Base-by-base conservation (phyloP, 805 yeast species). In the Saccharomyces kudriavzevii region DNA sequence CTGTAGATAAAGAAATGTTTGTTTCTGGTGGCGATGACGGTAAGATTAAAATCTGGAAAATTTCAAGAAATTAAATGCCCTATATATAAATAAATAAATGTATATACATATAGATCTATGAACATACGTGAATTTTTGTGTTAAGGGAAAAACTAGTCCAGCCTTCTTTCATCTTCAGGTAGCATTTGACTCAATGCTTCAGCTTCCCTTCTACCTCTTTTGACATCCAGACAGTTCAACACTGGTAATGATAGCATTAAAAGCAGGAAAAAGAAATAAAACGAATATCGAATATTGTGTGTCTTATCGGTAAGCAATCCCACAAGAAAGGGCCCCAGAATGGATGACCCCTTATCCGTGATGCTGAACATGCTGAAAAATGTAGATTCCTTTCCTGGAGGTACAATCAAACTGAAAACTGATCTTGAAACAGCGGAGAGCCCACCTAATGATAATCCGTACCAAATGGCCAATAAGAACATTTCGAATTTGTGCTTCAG, bases 1-100 rank as follows among this genome's bases (percentile, higher is more conserved):
- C 81, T 1, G 61, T 57, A 1, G 59, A 70, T 43, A 69, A 71
- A 50, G 62, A 68, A 11, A 70, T 84, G 69, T 84, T 91, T 80
- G 94, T 89, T 5, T 83, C 92, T 22, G 90, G 89, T 43, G 89
- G 96, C 14, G 97, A 90, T 67, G 97, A 91, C 66, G 77, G 79
- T 20, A 69, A 76, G 8, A 84, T 89, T 3, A 81, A 82, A 54
- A 76, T 89, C 5, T 86, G 89, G 90, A 83, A 80, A n/a, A 65
- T 68, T 1, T 50, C 67, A 61, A 72, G 62, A 57, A 58, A 58
- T 14, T 54, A 51, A 51, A 46, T 31, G 29, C 26, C 28, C 22
- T 22, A 40, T 26, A 17, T 29, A 40, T 14, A 49, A 1, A 27
- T 27, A 45, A 4, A 11, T 24, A 45, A 43, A 25, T 40, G n/a